Evolutionary conservation across 805 yeast species (phyloP), one percentile per base, ranked within the genome.

Genomic region (Vanderwaltozyma tropicalis): DNA sequence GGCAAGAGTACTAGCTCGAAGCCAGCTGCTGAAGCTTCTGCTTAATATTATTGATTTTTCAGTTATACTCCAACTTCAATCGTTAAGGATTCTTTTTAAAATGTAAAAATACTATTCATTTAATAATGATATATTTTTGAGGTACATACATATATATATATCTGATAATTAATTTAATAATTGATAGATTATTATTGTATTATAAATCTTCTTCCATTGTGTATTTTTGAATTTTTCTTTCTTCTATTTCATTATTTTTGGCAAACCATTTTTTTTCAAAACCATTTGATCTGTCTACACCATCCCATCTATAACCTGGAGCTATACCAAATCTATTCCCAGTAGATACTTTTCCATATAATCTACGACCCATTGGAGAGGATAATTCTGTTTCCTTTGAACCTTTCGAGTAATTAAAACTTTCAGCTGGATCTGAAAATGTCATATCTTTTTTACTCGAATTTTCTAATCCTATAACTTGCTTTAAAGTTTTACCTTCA

Each of bases 301-400:
- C 96, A 57, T 84, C 95, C 97, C 97, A 88, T 40, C 84, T 66
- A 46, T 67, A 65, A 0, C 96, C 96, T 0, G 96, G 94, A 4
- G 63, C 60, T 12, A 88, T 77, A 2, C 71, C 71, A 57, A 84
- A 88, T 40, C 97, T 63, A 53, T 88, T 88, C 16, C 72, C 73
- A 0, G 84, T 76, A 38, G 59, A 73, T 8, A 43, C 26, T 14
- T 50, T 53, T 21, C 61, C 54, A 47, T 78, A 86, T 1, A 72
- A 55, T 32, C 71, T 76, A 31, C 82, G 55, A 0, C 86, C 85
- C 1, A 59, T 18, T n/a, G 31, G 31, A 5, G 38, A 35, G 9
- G 15, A 19, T 5, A 22, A 13, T n/a, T 18, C 15, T 3, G 17
- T 10, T 13, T 17, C n/a, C 5, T 20, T 14, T 13, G 10, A 13